Conservation (phyloP, 139 green algal genomes). For the Zygnema cylindricum region DNA sequence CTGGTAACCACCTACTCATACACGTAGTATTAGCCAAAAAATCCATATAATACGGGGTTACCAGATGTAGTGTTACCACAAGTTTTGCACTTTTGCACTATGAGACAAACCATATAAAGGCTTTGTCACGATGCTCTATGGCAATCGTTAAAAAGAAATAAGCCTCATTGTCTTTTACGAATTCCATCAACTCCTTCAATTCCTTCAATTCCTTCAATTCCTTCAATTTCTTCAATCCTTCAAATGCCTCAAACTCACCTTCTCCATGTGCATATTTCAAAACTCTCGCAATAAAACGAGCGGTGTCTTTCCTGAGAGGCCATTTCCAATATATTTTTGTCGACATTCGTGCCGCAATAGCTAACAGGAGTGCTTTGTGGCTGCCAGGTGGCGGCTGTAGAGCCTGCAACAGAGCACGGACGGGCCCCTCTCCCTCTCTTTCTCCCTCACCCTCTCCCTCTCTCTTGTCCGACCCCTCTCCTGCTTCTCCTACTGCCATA, state of each 20-base stretch:
- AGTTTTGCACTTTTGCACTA: too few species aligned
- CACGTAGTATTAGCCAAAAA: too few species aligned
- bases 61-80: too few species aligned
- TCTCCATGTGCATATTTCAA: background rate
- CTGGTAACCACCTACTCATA: too few species aligned
- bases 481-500: background rate
- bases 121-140: too few species aligned
- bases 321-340: conserved; percentile 34
- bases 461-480: background rate
- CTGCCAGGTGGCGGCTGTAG: background rate
- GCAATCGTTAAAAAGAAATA: too few species aligned
- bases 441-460: background rate
- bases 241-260: background rate
- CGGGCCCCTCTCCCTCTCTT: background rate
- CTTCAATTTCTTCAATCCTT: too few species aligned
- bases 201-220: too few species aligned
- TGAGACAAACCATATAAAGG: too few species aligned
- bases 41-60: too few species aligned
- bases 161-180: background rate
- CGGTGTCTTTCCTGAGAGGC: conserved; percentile 2
- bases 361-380: conserved; percentile 17
- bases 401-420: background rate
- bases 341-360: conserved; percentile 29
- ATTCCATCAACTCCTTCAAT: too few species aligned
- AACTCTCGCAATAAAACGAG: conserved; percentile 23